Evolutionary conservation across 2,329 filamentous ascomycete genomes (phyloP).

Genomic region (Parafenestella ontariensis): DNA sequence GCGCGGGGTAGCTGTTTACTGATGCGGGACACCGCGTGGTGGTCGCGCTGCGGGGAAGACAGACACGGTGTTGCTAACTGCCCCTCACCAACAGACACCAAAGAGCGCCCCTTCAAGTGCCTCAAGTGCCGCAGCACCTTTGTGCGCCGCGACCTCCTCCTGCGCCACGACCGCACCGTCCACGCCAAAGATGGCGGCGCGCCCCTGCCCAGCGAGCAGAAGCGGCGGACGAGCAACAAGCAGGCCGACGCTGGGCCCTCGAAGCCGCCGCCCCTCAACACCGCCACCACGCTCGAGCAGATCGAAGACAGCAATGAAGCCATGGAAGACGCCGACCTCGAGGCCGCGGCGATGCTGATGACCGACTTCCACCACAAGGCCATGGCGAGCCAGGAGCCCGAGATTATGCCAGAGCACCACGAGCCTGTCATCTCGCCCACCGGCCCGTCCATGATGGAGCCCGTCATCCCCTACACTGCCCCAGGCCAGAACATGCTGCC

Average conservation of each 20-base stretch:
- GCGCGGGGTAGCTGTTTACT: constrained; percentile 40
- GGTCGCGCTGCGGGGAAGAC: constrained; percentile 45
- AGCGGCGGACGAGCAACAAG: constrained; percentile 79
- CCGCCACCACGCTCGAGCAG: constrained; percentile 85
- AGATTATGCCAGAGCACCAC: constrained; percentile 60
- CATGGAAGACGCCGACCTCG: constrained; percentile 94
- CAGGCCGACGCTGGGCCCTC: constrained; percentile 62
- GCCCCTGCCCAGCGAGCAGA: constrained; percentile 91
- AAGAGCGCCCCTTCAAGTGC: constrained; percentile 98
- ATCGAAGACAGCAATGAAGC: constrained; percentile 90
- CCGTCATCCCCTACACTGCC: constrained; percentile 72
- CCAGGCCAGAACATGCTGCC: constrained; percentile 80
- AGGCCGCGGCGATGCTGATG: constrained; percentile 98
- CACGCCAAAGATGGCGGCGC: constrained; percentile 97
- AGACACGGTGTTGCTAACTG: constrained; percentile 41
- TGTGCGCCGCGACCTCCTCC: constrained; percentile 92
- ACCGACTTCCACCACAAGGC: constrained; percentile 98
- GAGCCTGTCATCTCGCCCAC: constrained; percentile 77
- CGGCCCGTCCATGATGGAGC: constrained; percentile 75
- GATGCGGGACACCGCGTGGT: constrained; percentile 43
- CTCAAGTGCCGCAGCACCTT: constrained; percentile 98
- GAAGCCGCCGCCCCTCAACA: constrained; percentile 81
- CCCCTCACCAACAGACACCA: constrained; percentile 75
- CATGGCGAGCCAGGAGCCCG: constrained; percentile 72
- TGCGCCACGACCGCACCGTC: constrained; percentile 96